These are phyloP conservation scores for Papiliotrema nemorosa DNA, from an alignment of 1,284 basidiomycete genomes.

Conservation along the genomic window DNA sequence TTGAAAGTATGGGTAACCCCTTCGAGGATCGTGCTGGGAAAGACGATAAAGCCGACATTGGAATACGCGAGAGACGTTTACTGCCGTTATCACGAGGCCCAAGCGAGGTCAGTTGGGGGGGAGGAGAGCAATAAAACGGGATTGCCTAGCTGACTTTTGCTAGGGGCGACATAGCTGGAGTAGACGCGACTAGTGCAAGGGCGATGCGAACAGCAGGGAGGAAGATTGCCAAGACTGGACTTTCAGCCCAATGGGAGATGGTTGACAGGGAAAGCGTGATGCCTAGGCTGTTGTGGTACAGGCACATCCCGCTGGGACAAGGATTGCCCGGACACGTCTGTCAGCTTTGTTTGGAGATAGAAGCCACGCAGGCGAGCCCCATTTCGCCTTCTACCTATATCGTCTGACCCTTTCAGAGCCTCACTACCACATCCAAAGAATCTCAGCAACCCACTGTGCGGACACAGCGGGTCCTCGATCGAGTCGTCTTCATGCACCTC, in stretches of 20 bases:
- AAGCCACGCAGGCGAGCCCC: background rate
- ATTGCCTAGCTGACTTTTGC: background rate
- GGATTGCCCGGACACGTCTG: background rate
- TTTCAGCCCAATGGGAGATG: background rate
- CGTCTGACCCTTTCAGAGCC: background rate
- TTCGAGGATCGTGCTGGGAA: background rate
- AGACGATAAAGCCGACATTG: background rate
- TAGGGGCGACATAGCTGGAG: background rate
- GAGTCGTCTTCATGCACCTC: background rate
- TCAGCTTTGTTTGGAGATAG: background rate
- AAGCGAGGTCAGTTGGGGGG: background rate
- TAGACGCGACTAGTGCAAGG: background rate
- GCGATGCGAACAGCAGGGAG: background rate
- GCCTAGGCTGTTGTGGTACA: background rate
- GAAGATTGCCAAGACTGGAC: background rate
- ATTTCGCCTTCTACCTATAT: no score
- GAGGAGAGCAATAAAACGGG: no score
- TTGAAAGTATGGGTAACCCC: background rate
- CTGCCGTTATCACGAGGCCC: constrained; percentile 1
- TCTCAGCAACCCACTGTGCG: background rate
- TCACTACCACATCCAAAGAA: background rate
- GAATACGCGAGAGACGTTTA: constrained; percentile 1
- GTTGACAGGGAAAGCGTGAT: background rate
- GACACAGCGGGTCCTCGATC: background rate
- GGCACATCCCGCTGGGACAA: background rate